phyloP scores from a whole-genome alignment of 2,329 filamentous ascomycete genomes.

The Ophiostoma triangulosporum region DNA sequence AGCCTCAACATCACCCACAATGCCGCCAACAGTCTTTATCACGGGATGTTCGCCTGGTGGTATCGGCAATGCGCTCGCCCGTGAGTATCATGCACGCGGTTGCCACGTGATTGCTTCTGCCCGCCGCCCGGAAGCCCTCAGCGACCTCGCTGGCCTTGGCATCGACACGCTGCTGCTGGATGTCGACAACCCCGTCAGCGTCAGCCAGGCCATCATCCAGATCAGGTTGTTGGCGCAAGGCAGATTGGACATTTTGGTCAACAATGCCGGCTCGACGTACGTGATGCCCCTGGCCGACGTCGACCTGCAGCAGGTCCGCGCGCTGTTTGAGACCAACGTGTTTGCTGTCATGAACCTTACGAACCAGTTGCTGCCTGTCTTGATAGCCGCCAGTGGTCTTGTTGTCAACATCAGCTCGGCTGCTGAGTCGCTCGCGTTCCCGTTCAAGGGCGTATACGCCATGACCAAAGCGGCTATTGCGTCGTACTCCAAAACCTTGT shows the following conservation, averaged over 20 bases:
- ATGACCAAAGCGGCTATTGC: slow-evolving; percentile 41
- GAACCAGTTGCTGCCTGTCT: slow-evolving; percentile 32
- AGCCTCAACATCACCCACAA: not conserved
- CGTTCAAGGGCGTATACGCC: slow-evolving; percentile 38
- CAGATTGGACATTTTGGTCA: slow-evolving; percentile 42
- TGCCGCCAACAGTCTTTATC: not conserved
- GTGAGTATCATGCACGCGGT: slow-evolving; percentile 20
- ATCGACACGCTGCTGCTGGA: slow-evolving; percentile 19
- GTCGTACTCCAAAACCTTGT: slow-evolving; percentile 37
- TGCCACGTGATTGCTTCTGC: slow-evolving; percentile 27
- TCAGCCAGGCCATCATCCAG: slow-evolving; percentile 20
- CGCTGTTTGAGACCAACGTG: slow-evolving; percentile 43
- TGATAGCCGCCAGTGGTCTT: slow-evolving; percentile 35
- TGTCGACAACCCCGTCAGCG: slow-evolving; percentile 18
- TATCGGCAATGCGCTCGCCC: slow-evolving; percentile 21
- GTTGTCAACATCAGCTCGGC: slow-evolving; percentile 43
- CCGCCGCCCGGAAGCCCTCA: slow-evolving; percentile 23
- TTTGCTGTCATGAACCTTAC: slow-evolving; percentile 42
- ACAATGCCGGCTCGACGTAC: slow-evolving; percentile 36
- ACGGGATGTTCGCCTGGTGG: slow-evolving; percentile 19
- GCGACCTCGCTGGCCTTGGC: slow-evolving; percentile 15
- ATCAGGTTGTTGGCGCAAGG: slow-evolving; percentile 25
- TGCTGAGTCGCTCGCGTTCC: slow-evolving; percentile 35
- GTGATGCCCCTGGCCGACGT: slow-evolving; percentile 38
- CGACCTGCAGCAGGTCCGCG: slow-evolving; percentile 34